Evolutionary conservation across 306 rosid genomes (phyloP), one percentile per base, ranked within the genome.

Genomic region (Malus sieversii): DNA sequence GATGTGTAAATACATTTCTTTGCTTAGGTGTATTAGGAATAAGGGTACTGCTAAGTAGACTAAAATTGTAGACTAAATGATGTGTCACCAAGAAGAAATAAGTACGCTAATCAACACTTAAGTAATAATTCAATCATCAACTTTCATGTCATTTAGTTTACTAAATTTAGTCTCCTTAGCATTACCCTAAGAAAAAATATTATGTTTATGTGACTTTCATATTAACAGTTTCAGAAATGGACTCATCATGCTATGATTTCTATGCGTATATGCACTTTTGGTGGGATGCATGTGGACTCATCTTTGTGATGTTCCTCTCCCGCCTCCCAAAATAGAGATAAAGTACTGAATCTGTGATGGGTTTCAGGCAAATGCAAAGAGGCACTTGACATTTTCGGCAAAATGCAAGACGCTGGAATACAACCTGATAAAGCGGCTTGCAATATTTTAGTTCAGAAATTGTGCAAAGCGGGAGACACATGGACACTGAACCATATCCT

Each of bases 391-490:
- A 87, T 93, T 64, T 93, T 93, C 75, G 76, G 64, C 75, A 77
- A 83, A 77, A 89, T 91, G 93, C 98, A 85, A 82, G 97, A 91
- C 74, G 92, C 96, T 70, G 90, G 85, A 72, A 85, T 79, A 48
- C 85, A 85, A 33, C 98, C 98, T 75, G 97, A 89, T 81, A 93
- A 91, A 87, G 93, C 92, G 33, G 92, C 96, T 14, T 93, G 93
- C 80, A 93, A 89, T 81, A 93, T 93, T 77, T 85, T 91, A 87
- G 78, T 93, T 72, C 80, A 84, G 85, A 93, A 85, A 76, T 88
- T 89, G 74, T 87, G 87, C 73, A 87, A 83, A 84, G 87, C 78
- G 57, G 86, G 87, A 25, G 93, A 80, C 78, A 79, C 82, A 6
- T 45, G 8, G 70, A 83, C 85, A 62, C 80, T 91, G 86, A 79